Base-by-base conservation (phyloP, 441 rosid species). In the Populus hybrid region DNA sequence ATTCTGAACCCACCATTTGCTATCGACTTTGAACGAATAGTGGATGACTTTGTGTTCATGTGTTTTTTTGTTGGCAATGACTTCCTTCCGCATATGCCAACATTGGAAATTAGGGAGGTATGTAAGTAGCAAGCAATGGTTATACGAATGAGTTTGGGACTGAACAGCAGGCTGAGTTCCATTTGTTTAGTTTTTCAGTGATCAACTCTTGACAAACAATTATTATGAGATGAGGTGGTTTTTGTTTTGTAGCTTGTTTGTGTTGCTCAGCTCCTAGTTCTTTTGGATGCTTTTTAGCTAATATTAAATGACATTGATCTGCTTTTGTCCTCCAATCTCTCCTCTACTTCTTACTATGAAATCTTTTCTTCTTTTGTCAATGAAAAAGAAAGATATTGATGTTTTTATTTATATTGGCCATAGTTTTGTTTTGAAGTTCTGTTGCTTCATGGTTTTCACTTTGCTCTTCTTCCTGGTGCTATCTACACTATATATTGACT, bases 41-140 rank as follows among this genome's bases (percentile, higher is more conserved):
- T 96, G 79, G 98, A 96, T 69, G 98, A 96, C 85, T 96, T 96
- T 89, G 98, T 96, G 34, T 96, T 94, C 84, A 76, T 96, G 30
- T 96, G 99, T 85, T 96, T 96, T 82, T 96, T 96, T 84, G 98
- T 96, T 73, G 99, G 99, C 85, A 96, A 96, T 79, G 99, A 94
- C 91, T 96, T 96, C 85, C 90, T 96, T 80, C 99, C 98, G 16
- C 99, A 94, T 81, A 92, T 96, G 98, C 99, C 99, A 65, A 96
- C 99, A 10, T 77, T 94, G 86, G 99, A 96, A 86, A 96, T 94
- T 77, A 87, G 98, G 85, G 99, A 96, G 98, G 99, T 93, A 84
- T 61, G 88, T 67, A 50, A 59, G 50, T 66, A 72, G 20, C 23
- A 26, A 16, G 67, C 35, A 70, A 34, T 46, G 42, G 28, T 73